Percentiles rank a stretch among this genome's conserved stretches.
These are phyloP conservation scores for Hypsizygus ulmarius DNA, from an alignment of 1,284 basidiomycete species.

Conservation along the genomic window DNA sequence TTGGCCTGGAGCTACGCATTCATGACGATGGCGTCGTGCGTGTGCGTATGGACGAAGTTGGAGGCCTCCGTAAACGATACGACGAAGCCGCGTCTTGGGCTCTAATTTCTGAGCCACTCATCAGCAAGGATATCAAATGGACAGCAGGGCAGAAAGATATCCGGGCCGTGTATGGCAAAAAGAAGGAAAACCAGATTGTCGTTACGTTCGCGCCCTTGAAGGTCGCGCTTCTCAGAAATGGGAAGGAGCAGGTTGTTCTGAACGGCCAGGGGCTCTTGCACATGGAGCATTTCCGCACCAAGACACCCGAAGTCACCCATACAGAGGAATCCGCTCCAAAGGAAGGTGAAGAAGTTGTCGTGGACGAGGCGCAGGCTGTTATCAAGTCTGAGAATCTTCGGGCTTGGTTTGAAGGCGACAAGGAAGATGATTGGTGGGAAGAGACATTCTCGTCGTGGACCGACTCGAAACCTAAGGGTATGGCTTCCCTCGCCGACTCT, in stretches of 20 bases:
- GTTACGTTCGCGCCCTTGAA: conserved; percentile 75
- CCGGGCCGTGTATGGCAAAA: conserved; percentile 54
- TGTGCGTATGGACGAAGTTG: conserved; percentile 83
- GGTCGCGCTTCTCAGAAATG: conserved; percentile 69
- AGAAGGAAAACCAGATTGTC: conserved; percentile 62
- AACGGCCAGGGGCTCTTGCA: conserved; percentile 92
- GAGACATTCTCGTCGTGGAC: conserved; percentile 86
- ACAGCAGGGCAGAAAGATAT: conserved; percentile 57
- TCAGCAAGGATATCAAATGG: conserved; percentile 60
- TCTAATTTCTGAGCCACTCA: conserved; percentile 64
- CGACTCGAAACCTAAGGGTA: conserved; percentile 95
- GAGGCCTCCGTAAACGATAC: conserved; percentile 76
- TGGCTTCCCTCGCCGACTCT: conserved; percentile 12
- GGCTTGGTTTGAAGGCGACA: conserved; percentile 86
- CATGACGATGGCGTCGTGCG: conserved; percentile 84
- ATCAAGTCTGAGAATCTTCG: conserved; percentile 53
- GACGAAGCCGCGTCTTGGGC: conserved; percentile 90
- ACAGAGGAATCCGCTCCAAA: conserved; percentile 36
- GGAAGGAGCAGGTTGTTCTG: conserved; percentile 81
- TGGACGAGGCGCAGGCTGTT: conserved; percentile 51
- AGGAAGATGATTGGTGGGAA: conserved; percentile 85
- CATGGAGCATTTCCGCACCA: conserved; percentile 95
- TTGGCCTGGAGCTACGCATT: conserved; percentile 76
- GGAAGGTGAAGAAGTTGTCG: conserved; percentile 38
- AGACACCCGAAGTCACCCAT: conserved; percentile 45